Evolutionary conservation across 108 stramenopile species (phyloP).

Genomic region (Bacterosira constricta): DNA sequence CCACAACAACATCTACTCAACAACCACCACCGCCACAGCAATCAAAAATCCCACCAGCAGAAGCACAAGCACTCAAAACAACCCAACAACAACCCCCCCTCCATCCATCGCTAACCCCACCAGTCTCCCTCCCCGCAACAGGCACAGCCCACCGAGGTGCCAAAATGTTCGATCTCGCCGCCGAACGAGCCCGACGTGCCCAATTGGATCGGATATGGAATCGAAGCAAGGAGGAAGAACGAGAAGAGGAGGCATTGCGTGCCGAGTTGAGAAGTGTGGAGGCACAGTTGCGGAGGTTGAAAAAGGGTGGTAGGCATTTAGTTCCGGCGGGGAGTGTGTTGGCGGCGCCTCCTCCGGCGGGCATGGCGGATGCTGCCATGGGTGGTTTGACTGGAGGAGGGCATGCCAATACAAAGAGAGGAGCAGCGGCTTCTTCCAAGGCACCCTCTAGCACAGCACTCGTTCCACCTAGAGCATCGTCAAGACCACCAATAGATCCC

Average conservation of each 20-base stretch:
- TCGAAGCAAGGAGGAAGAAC: slow-evolving; percentile 83
- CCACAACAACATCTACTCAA: neutral
- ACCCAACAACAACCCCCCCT: slow-evolving; percentile 3
- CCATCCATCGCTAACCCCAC: slow-evolving; percentile 21
- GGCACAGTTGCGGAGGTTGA: slow-evolving; percentile 81
- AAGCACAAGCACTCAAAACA: slow-evolving; percentile 5
- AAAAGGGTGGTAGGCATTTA: slow-evolving; percentile 76
- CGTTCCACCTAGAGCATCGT: slow-evolving; percentile 29
- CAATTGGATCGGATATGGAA: slow-evolving; percentile 80
- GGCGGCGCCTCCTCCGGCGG: slow-evolving; percentile 8
- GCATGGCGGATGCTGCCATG: neutral
- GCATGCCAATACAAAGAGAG: neutral
- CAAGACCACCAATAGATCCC: slow-evolving; percentile 29
- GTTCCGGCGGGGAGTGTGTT: slow-evolving; percentile 46
- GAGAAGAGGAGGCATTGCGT: slow-evolving; percentile 70
- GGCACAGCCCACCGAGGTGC: slow-evolving; percentile 49
- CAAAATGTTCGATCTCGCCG: slow-evolving; percentile 70
- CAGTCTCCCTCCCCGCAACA: slow-evolving; percentile 45
- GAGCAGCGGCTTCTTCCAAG: neutral
- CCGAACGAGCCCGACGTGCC: slow-evolving; percentile 74
- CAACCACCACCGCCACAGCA: neutral
- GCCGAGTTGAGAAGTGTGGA: slow-evolving; percentile 81
- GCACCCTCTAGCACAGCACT: neutral
- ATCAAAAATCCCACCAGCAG: slow-evolving; percentile 4
- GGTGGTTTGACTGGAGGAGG: neutral